Evolutionary conservation across 2,329 filamentous ascomycete species (phyloP).

Genomic region (Xylaria sp.): DNA sequence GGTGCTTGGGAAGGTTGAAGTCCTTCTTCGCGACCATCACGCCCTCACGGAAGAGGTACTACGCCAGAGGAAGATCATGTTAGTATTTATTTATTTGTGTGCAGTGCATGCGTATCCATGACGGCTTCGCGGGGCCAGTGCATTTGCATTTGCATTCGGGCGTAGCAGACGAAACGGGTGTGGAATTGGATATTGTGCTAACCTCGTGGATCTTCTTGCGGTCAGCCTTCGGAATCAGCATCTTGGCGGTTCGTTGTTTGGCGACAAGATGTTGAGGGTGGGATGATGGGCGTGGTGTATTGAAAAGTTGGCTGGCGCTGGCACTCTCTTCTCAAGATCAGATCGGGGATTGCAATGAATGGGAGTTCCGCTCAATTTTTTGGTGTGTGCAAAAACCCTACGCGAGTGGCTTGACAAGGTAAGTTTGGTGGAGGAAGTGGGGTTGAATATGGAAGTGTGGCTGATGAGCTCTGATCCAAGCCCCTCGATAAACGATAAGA

Average conservation of each 20-base stretch:
- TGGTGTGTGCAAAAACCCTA: conserved; percentile 51
- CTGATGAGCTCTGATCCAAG: conserved; percentile 19
- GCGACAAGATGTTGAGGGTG: conserved; percentile 60
- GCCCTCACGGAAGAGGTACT: conserved; percentile 96
- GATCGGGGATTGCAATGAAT: conserved; percentile 44
- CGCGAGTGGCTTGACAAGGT: conserved; percentile 44
- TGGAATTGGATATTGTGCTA: conserved; percentile 35
- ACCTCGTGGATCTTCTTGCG: conserved; percentile 99
- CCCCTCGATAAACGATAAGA: conserved; percentile 22
- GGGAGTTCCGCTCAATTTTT: conserved; percentile 47
- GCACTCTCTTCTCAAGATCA: conserved; percentile 38
- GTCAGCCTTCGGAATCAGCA: conserved; percentile 99
- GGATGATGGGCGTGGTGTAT: conserved; percentile 49
- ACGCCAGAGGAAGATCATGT: conserved; percentile 47
- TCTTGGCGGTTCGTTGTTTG: conserved; percentile 68
- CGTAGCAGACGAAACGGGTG: conserved; percentile 11
- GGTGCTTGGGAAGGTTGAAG: conserved; percentile 97
- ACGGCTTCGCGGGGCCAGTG: conserved; percentile 28
- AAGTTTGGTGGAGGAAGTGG: conserved; percentile 38
- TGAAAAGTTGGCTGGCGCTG: conserved; percentile 39
- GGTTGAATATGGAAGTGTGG: conserved; percentile 36
- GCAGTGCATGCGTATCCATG: conserved; percentile 11
- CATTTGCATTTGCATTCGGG: background rate
- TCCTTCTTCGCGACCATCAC: conserved; percentile 99
- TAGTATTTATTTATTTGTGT: conserved; percentile 33